Evolutionary conservation across 2,329 filamentous ascomycete genomes (phyloP).

Genomic region (Thermoascus crustaceus): DNA sequence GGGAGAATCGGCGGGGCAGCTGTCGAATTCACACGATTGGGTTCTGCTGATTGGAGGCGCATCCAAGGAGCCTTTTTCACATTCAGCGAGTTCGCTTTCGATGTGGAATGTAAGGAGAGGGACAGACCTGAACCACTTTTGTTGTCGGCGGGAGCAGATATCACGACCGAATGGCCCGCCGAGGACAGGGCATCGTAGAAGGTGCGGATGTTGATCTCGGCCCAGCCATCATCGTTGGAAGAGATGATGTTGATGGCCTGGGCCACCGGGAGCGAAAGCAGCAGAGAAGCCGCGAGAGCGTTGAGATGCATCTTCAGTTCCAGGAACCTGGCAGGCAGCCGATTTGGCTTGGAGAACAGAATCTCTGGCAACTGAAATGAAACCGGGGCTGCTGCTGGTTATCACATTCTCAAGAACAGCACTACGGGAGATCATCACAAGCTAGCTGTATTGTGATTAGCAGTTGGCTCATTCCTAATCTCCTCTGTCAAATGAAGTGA

Average conservation of each 20-base stretch:
- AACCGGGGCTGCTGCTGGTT: too few species aligned
- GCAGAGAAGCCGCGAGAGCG: conserved; percentile 7
- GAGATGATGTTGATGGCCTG: conserved; percentile 50
- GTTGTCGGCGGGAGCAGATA: conserved; percentile 60
- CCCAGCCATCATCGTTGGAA: conserved; percentile 67
- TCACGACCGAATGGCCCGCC: conserved; percentile 52
- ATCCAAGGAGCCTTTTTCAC: conserved; percentile 45
- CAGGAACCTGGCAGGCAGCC: too few species aligned
- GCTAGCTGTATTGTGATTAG: too few species aligned
- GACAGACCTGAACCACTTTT: conserved; percentile 53
- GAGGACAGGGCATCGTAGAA: conserved; percentile 49
- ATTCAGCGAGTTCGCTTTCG: conserved; percentile 5
- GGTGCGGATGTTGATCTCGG: conserved; percentile 57
- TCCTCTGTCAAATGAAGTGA: too few species aligned
- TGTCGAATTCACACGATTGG: conserved; percentile 52
- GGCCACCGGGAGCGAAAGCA: conserved; percentile 18
- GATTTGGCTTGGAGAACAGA: too few species aligned
- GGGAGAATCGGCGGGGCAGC: conserved; percentile 51
- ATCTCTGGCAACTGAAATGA: too few species aligned
- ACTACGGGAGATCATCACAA: too few species aligned
- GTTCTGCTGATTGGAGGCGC: conserved; percentile 41
- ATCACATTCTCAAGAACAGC: too few species aligned
- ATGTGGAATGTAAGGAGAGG: background rate
- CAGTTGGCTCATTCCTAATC: too few species aligned
- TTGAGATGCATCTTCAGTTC: conserved; percentile 1